Evolutionary conservation across 371 early-diverging fungal genomes (phyloP), one percentile per base, ranked within the genome.

Genomic region (Mortierella sp.): DNA sequence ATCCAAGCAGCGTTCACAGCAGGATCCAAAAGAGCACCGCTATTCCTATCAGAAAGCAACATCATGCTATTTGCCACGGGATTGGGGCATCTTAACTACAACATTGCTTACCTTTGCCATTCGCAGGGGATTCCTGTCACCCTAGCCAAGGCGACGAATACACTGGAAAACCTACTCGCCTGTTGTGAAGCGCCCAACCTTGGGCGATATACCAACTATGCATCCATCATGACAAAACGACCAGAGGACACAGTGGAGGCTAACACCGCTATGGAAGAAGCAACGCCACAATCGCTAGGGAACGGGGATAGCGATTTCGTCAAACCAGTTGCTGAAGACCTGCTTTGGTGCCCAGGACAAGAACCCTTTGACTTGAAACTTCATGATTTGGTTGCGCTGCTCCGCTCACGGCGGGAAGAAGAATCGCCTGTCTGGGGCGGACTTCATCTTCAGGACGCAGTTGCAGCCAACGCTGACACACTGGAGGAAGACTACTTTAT

Each of bases 71-170:
- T 92, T 74, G 79, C 87, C 0, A 80, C 85, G 0, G 97, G 94
- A 1, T 81, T 97, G 68, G 83, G 90, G 7, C 92, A 95, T 91
- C 80, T 97, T 27, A 91, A 91, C 66, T 97, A 91, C 69, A 85
- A 95, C 60, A 84, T 96, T 55, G 91, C 90, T 0, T 95, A 91
- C 67, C 77, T 96, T 17, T 95, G 95, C 67, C 84, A 89, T 71
- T 86, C 92, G 3, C 95, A 94, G 72, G 93, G 94, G 34, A 86
- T 95, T 8, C 76, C 83, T 0, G 86, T 95, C 40, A 85, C 90
- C 2, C 61, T 88, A 82, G 27, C 67, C 49, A 57, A 63, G 14
- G 72, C 68, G 3, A 70, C 90, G 19, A 89, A 94, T 60, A 89
- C 89, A 4, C 82, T 95, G 2, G 91, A 88, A 60, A 91, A 92